Base-by-base conservation (phyloP, 495 filamentous ascomycete genomes). In the Rhizodiscina lignyota region DNA sequence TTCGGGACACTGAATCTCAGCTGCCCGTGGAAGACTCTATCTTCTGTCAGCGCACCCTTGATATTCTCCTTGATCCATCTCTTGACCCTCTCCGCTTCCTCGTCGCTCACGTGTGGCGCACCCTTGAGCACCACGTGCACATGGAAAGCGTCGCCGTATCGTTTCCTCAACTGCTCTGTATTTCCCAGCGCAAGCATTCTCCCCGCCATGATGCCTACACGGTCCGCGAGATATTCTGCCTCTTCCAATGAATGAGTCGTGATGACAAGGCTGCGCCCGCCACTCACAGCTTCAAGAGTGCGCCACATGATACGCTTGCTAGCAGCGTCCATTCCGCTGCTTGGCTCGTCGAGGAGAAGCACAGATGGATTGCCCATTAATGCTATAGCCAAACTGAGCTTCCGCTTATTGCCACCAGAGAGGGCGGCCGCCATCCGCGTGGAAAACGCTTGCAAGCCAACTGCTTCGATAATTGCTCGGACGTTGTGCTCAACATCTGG, bases 191-290 rank as follows among this genome's bases (percentile, higher is more conserved):
- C 77, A 1, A 85, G 59, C 74, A 85, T 81, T 2, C 64, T 47
- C 42, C 61, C 65, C n/a, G 77, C 74, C 38, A 85, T 58, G 38
- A 85, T 81, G 4, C 77, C 79, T 0, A 73, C 79, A 8, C 74
- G 62, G 37, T 68, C 61, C 0, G 78, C 79, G 6, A 85, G 59
- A 3, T 77, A 77, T 38, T 80, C 74, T 12, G 79, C 79, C 49
- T 85, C 79, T 48, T 85, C 79, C 79, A 85, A 83, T 23, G 60
- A 67, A 45, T 85, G 79, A 5, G 79, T 85, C 10, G n/a, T 59
- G 22, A 59, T 43, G 4, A 59, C 39, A n/a, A 49, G 36, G 15
- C 35, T 39, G n/a, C 46, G 39, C 12, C 43, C 36, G 4, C 39
- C 27, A 17, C 34, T 32, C n/a, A 49, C 43, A 4, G 21, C 34